Conservation (phyloP, 169 alveolate genomes). For the Cyclospora cayetanensis region DNA sequence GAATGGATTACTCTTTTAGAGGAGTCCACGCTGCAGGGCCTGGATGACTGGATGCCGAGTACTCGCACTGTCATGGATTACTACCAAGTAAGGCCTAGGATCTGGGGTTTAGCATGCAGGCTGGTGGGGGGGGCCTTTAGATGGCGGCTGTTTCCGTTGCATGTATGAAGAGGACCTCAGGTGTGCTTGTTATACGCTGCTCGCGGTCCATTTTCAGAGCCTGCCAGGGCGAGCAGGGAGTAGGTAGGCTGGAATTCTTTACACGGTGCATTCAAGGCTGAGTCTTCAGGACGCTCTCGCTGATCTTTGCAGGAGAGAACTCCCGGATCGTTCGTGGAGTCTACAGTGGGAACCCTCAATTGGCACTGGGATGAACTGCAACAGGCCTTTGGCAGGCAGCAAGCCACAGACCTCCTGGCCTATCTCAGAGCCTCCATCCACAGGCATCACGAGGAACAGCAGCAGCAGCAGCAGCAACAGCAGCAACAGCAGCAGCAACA, state of each 20-base stretch:
- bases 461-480: no score
- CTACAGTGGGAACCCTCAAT: not conserved
- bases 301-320: not conserved
- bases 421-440: not conserved
- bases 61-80: constrained; percentile 6
- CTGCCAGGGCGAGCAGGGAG: no score
- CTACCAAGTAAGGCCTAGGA: not conserved
- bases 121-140: not conserved
- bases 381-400: constrained; percentile 7
- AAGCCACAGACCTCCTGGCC: constrained; percentile 14
- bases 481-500: no score
- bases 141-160: no score
- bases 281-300: no score
- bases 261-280: no score
- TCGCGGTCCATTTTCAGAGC: no score
- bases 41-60: not conserved
- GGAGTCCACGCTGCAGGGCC: constrained; percentile 2
- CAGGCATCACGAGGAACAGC: no score
- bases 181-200: no score
- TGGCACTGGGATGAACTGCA: constrained; percentile 14
- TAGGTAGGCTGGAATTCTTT: no score
- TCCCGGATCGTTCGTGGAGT: not conserved
- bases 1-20: not conserved
- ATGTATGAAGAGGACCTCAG: no score
- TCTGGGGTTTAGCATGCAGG: not conserved